Evolutionary conservation across 139 green algal genomes (phyloP), one percentile per base, ranked within the genome.

Genomic region (Zygnema circumcarinatum): DNA sequence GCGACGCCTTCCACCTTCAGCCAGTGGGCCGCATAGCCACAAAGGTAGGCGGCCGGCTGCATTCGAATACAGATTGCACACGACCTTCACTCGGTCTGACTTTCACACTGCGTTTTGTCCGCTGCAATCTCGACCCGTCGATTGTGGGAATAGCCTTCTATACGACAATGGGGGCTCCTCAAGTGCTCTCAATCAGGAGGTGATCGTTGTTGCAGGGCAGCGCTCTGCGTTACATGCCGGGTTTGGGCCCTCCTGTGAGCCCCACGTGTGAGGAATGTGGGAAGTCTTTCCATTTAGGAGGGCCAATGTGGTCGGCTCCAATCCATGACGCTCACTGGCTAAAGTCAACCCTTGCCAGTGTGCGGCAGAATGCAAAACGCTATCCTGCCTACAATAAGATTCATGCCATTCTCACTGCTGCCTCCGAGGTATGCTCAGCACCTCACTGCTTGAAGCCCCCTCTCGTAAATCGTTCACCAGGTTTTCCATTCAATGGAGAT

Each of bases 1-100:
- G 97, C 87, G 95, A 98, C 83, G 95, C 95, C 11, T 99, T 96
- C 91, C 95, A 93, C 88, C 87, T 97, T 68, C 95, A 98, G 91
- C 91, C 84, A 1, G 78, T 93, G 21, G 90, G 90, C 1, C 36
- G 80, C n/a, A 42, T 89, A 20, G 52, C 76, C 29, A 79, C 68
- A 7, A 91, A 91, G 85, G 85, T 90, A 88, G 25, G 69, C 67
- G 21, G 20, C 41, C 41, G 56, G n/a, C n/a, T n/a, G n/a, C n/a
- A n/a, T n/a, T n/a, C n/a, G n/a, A n/a, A n/a, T n/a, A n/a, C n/a
- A n/a, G n/a, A n/a, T n/a, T n/a, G n/a, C n/a, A n/a, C n/a, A n/a
- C n/a, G n/a, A n/a, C n/a, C n/a, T n/a, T n/a, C n/a, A n/a, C n/a
- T n/a, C n/a, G n/a, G n/a, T n/a, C n/a, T n/a, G n/a, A n/a, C n/a